These are phyloP conservation scores for Leishmania guyanensis DNA, from an alignment of 208 protist species.

Conservation along the genomic window DNA sequence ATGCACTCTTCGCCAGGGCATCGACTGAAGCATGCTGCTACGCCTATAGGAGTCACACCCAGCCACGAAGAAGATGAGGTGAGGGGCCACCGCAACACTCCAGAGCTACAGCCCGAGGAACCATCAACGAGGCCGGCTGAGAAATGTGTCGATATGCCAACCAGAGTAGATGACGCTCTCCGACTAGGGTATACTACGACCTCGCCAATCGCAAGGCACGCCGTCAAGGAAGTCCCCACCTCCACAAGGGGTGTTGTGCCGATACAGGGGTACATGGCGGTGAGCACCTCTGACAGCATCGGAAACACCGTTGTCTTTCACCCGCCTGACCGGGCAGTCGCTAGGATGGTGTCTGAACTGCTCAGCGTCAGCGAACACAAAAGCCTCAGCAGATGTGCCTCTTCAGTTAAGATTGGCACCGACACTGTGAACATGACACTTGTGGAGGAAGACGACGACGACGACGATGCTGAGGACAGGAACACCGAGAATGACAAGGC, in stretches of 20 bases:
- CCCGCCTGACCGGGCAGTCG: neutral
- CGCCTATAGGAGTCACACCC: neutral
- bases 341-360: neutral
- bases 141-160: neutral
- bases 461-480: neutral
- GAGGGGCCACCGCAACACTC: neutral
- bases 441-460: constrained; percentile 1
- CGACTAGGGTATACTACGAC: neutral
- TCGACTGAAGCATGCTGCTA: neutral
- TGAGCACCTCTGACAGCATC: constrained; percentile 4
- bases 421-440: neutral
- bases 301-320: neutral
- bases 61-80: neutral
- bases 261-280: neutral
- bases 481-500: neutral
- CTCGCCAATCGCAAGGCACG: neutral
- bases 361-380: neutral
- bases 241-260: neutral
- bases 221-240: neutral
- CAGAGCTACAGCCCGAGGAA: neutral
- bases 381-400: neutral
- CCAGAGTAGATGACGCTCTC: neutral
- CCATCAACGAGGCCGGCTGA: neutral
- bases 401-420: neutral
- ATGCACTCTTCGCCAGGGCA: neutral